Evolutionary conservation across 352 stramenopile species (phyloP).

Genomic region (Phytophthora ohioensis): DNA sequence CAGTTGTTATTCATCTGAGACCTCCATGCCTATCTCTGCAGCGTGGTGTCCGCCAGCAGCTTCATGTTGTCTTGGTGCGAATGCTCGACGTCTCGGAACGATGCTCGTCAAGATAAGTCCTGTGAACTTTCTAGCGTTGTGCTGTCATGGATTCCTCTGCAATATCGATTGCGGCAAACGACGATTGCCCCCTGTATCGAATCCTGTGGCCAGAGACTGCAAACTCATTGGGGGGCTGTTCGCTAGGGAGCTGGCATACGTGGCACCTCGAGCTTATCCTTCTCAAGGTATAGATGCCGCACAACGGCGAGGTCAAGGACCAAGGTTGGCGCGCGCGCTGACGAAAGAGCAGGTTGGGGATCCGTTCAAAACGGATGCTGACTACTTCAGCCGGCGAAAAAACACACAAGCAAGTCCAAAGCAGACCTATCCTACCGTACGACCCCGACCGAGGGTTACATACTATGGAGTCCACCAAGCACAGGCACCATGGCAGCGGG

Average conservation of each 20-base stretch:
- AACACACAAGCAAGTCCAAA: neutral
- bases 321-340: neutral
- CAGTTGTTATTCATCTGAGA: too few species aligned
- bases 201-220: neutral
- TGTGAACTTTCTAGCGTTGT: slow-evolving; percentile 3
- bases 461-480: neutral
- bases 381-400: slow-evolving; percentile 5
- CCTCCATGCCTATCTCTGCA: too few species aligned
- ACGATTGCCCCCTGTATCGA: neutral
- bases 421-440: neutral
- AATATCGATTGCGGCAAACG: neutral
- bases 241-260: neutral
- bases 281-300: neutral
- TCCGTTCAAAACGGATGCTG: slow-evolving; percentile 3
- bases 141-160: neutral
- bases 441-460: neutral
- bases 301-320: neutral
- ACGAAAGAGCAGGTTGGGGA: neutral
- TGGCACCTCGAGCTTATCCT: neutral
- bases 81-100: neutral
- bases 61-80: slow-evolving; percentile 6
- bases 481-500: neutral
- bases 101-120: neutral
- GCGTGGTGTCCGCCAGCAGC: neutral
- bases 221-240: neutral